These are phyloP conservation scores for Brassica incana DNA, from an alignment of 345 rosid species.

Conservation along the genomic window DNA sequence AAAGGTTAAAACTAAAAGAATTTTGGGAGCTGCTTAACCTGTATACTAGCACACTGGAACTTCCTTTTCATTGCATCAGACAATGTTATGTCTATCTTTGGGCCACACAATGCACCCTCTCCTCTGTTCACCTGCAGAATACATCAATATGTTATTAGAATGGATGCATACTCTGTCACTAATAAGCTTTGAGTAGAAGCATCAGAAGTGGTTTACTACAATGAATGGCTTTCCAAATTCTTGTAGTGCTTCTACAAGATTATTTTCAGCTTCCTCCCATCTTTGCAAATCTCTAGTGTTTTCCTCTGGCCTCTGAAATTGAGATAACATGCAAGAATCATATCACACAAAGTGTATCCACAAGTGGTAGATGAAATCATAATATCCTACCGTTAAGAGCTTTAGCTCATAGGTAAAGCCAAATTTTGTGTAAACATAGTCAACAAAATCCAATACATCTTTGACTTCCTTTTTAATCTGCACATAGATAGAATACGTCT, in stretches of 20 bases:
- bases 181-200: background rate
- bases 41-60: conserved; percentile 92
- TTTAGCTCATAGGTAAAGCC: conserved; percentile 94
- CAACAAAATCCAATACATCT: conserved; percentile 78
- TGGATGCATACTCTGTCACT: background rate
- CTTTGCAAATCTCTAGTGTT: conserved; percentile 64
- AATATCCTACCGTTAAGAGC: conserved; percentile 75
- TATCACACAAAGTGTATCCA: background rate
- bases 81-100: conserved; percentile 95
- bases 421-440: conserved; percentile 63
- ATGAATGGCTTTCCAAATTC: conserved; percentile 81
- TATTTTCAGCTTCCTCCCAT: conserved; percentile 87
- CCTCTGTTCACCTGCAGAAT: conserved; percentile 72
- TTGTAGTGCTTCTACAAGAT: conserved; percentile 71
- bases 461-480: conserved; percentile 87
- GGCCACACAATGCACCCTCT: conserved; percentile 98
- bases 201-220: conserved; percentile 46
- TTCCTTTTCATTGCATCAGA: conserved; percentile 93
- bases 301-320: conserved; percentile 86
- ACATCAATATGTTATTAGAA: background rate
- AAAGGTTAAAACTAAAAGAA: conserved; percentile 6
- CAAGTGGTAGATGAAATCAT: background rate
- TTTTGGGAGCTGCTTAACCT: conserved; percentile 48
- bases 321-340: conserved; percentile 15
- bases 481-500: conserved; percentile 10